These are phyloP conservation scores for Cytospora paraplurivora DNA, from an alignment of 2,329 filamentous ascomycete species.

Conservation along the genomic window DNA sequence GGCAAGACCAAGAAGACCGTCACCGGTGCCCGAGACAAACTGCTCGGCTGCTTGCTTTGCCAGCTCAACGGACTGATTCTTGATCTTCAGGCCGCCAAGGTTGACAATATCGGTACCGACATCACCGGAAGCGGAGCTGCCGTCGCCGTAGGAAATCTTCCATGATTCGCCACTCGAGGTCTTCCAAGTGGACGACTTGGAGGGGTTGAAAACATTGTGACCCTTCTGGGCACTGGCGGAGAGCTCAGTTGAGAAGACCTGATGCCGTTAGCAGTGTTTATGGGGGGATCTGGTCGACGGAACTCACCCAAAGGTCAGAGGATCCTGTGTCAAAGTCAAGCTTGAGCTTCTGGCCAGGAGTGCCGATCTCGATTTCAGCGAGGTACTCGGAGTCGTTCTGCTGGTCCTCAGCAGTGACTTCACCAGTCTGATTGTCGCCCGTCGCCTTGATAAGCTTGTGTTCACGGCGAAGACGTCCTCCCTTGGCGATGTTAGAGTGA, in stretches of 20 bases:
- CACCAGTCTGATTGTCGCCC: conserved; percentile 41
- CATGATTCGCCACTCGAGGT: conserved; percentile 52
- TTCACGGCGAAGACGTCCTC: conserved; percentile 50
- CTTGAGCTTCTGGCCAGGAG: conserved; percentile 61
- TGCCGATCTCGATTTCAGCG: conserved; percentile 65
- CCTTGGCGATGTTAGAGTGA: conserved; percentile 46
- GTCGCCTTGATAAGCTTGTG: conserved; percentile 50
- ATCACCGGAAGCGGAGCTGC: conserved; percentile 64
- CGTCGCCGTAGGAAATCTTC: conserved; percentile 70
- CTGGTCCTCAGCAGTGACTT: conserved; percentile 62
- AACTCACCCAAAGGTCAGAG: conserved; percentile 66
- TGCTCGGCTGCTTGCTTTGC: conserved; percentile 60
- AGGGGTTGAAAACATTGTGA: conserved; percentile 61
- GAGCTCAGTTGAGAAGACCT: conserved; percentile 59
- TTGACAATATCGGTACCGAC: conserved; percentile 65
- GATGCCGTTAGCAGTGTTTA: conserved; percentile 21
- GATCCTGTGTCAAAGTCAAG: conserved; percentile 73
- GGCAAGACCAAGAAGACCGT: conserved; percentile 69
- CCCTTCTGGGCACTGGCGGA: conserved; percentile 40
- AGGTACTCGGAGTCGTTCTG: conserved; percentile 70
- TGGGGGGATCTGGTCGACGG: neutral
- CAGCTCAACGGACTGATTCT: conserved; percentile 66
- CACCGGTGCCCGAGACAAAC: conserved; percentile 58
- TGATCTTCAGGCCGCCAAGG: conserved; percentile 62
- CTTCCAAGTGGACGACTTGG: conserved; percentile 63